Evolutionary conservation across 768 basidiomycete species (phyloP).

Genomic region (Neoboletus brunneissimus): DNA sequence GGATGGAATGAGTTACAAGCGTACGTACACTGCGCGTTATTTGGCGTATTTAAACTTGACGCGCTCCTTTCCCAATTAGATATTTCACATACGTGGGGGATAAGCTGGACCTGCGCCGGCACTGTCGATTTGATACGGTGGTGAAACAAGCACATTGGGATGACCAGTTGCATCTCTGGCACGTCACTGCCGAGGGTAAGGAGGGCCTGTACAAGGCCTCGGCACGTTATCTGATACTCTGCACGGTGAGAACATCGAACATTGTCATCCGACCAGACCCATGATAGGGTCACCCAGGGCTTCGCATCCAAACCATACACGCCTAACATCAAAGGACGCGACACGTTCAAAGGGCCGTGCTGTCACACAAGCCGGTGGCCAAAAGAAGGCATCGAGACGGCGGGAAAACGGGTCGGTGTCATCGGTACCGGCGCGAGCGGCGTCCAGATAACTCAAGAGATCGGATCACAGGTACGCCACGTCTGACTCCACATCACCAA

Average conservation of each 20-base stretch:
- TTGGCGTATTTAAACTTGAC: neutral
- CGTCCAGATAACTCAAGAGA: slow-evolving; percentile 11
- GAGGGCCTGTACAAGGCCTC: neutral
- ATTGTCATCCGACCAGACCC: neutral
- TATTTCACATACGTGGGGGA: slow-evolving; percentile 11
- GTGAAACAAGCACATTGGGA: slow-evolving; percentile 15
- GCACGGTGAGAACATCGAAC: slow-evolving; percentile 1
- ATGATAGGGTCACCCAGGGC: neutral
- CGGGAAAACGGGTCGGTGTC: slow-evolving; percentile 10
- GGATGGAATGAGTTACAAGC: slow-evolving; percentile 9
- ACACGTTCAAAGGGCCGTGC: slow-evolving; percentile 7
- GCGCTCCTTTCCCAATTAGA: neutral
- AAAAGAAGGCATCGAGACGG: slow-evolving; percentile 4
- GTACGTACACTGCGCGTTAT: neutral
- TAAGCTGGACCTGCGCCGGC: slow-evolving; percentile 8
- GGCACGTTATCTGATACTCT: slow-evolving; percentile 7
- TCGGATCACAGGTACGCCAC: slow-evolving; percentile 11
- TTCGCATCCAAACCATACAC: slow-evolving; percentile 6
- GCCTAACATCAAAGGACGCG: slow-evolving; percentile 12
- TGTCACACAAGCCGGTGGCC: slow-evolving; percentile 14
- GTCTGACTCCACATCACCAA: neutral
- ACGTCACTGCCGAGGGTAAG: slow-evolving; percentile 6
- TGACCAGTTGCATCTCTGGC: slow-evolving; percentile 12
- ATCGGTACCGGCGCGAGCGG: slow-evolving; percentile 17
- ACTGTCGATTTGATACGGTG: slow-evolving; percentile 13